Evolutionary conservation across 495 filamentous ascomycete genomes (phyloP).

Genomic region (Aspergillus diversus): DNA sequence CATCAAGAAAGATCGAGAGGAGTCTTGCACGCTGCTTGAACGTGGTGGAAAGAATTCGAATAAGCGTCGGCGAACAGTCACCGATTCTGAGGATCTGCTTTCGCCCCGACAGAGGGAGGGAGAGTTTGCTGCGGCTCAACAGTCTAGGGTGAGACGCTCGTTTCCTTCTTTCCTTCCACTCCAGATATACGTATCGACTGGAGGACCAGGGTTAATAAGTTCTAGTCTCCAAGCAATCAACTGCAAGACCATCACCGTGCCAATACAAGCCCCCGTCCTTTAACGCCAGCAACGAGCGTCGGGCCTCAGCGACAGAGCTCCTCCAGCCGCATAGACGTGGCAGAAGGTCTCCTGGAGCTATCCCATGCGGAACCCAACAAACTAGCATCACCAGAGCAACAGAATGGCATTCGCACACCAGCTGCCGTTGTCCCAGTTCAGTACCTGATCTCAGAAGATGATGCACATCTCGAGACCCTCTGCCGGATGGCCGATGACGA

Average conservation of each 20-base stretch:
- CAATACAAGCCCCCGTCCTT: background rate
- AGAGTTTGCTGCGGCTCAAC: background rate
- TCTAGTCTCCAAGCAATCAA: background rate
- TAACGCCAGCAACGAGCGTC: background rate
- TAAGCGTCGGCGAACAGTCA: background rate
- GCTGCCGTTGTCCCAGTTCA: background rate
- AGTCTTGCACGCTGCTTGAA: background rate
- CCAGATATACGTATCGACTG: no score
- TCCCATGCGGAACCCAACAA: background rate
- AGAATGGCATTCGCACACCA: background rate
- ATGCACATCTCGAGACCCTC: background rate
- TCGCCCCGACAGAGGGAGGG: background rate
- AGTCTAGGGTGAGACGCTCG: background rate
- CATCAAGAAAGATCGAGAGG: background rate
- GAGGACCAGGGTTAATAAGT: background rate
- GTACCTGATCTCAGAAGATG: background rate
- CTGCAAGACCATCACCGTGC: background rate
- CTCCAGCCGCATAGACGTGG: background rate
- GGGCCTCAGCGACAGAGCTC: background rate
- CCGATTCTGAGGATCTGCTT: background rate
- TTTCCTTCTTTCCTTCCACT: background rate
- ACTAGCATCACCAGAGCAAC: background rate
- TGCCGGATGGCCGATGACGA: background rate
- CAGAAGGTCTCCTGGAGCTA: background rate
- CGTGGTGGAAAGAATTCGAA: background rate